Base-by-base conservation (phyloP, 2,329 filamentous ascomycete genomes). In the Cladosporium colombiae region DNA sequence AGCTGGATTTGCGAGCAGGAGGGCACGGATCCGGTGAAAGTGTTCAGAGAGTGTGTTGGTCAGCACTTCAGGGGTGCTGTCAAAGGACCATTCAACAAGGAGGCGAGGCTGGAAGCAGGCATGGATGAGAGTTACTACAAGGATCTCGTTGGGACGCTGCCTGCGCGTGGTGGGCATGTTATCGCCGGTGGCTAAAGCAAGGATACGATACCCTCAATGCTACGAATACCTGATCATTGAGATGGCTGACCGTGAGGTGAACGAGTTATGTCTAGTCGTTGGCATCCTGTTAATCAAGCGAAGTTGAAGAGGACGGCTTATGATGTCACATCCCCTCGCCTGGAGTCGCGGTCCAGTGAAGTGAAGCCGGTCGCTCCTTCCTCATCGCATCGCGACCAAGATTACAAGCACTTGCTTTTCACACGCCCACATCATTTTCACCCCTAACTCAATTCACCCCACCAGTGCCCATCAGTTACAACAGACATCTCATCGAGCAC, bases 1-100 rank as follows among this genome's bases (percentile, higher is more conserved):
- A 68, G 59, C 27, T 68, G 66, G 66, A 66, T 68, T 8, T 68
- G 66, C 33, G 46, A 64, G 60, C 59, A 66, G n/a, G 66, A 68
- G 25, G 59, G 61, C 2, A 68, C 64, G n/a, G 64, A 68, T 35
- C 64, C 66, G 4, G 66, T 68, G 33, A n/a, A 64, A 31, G 66
- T 68, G 14, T 68, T 68, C 35, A 37, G 66, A 44, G 29, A 23
- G 6, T 56, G 53, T 44, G 66, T 68, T 13, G 49, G 37, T 23
- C 60, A 64, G 56, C 55, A 66, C 35, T 68, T 68, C 31, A 57
- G 66, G 3, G 66, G 66, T 6, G 64, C 66, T 3, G 64, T 68
- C 16, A 68, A 68, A 27, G 66, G 66, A 8, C 66, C 66, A 6
- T 68, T 68, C n/a, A 68, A 68, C 37, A 50, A 58, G 11, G 66